Percentiles rank a stretch among this genome's conserved stretches.
Evolutionary conservation across 2,329 filamentous ascomycete genomes (phyloP).

Genomic region (Colletotrichum magnum): DNA sequence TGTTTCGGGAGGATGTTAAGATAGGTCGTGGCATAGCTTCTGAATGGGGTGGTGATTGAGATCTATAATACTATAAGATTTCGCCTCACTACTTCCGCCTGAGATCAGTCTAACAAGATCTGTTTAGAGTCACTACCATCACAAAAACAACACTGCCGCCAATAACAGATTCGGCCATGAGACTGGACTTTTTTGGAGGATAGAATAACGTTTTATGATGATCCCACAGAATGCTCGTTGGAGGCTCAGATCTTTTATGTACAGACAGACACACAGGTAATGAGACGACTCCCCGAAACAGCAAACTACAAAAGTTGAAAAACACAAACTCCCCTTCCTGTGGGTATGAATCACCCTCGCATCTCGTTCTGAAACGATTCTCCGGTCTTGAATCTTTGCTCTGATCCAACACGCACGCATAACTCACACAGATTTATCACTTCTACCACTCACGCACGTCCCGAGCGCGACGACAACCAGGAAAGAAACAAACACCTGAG

Average conservation of each 20-base stretch:
- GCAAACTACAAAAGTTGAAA: not conserved
- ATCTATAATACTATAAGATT: no score
- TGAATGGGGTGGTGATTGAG: no score
- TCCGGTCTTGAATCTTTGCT: conserved; percentile 10
- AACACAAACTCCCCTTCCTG: conserved; percentile 2
- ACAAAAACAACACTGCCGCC: no score
- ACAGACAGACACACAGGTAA: conserved; percentile 10
- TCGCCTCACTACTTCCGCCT: no score
- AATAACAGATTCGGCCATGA: no score
- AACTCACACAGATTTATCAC: conserved; percentile 1
- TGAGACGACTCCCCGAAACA: conserved; percentile 1
- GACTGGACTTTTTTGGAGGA: no score
- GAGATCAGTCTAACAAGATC: no score
- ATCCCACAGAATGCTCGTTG: no score
- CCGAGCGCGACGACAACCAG: not conserved
- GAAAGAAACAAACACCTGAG: conserved; percentile 1
- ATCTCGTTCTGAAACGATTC: conserved; percentile 22
- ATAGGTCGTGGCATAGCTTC: no score
- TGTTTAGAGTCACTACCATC: no score
- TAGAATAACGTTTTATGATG: no score
- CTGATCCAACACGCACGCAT: not conserved
- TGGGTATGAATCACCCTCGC: conserved; percentile 6
- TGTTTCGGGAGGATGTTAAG: no score
- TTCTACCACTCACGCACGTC: conserved; percentile 1
- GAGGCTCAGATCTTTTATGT: conserved; percentile 14